Base-by-base conservation (phyloP, 2,329 filamentous ascomycete species). In the Hansfordia pulvinata region DNA sequence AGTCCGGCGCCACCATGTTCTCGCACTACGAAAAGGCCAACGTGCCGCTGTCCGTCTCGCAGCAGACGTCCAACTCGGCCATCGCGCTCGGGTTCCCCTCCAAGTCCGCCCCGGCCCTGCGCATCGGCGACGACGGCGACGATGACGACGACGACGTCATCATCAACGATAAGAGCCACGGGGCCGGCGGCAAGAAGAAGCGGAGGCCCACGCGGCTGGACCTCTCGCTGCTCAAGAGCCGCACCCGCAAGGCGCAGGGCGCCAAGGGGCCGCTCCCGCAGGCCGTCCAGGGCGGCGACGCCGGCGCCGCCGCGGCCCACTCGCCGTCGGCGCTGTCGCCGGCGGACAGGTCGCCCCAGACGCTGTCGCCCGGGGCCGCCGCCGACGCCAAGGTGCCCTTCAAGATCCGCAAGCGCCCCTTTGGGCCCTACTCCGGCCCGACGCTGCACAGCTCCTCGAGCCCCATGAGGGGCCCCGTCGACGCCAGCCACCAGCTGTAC, bases 1-100 rank as follows among this genome's bases (percentile, higher is more conserved):
- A 56, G 23, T 72, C 68, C 3, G 60, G 53, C 19, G 69, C 66
- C 4, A 70, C 66, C n/a, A 58, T 70, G 31, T 53, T 53, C 17
- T 67, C 65, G 1, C 67, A 61, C 45, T 72, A 72, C 43, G 66
- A 72, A 46, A 63, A 64, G 39, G 44, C 60, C 5, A 68, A 66
- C 38, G 54, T 65, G 25, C 64, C 66, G 8, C 52, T 71, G 5
- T 55, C 62, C n/a, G 60, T 69, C 32, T 69, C 66, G 1, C 67
- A 70, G 38, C 67, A 72, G 41, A 70, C 68, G 0, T 69, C 66
- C 1, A 62, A 56, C 22, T 69, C 66, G 2, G 62, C 65, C 32
- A 71, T 72, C 58, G 64, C 66, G 13, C 69, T 65, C 36, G 65
- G 64, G 4, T 42, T 62, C 5, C 63, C 65, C 0, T 40, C 52